phyloP scores from a whole-genome alignment of 164 flowering plant genomes.

The Piper longum region DNA sequence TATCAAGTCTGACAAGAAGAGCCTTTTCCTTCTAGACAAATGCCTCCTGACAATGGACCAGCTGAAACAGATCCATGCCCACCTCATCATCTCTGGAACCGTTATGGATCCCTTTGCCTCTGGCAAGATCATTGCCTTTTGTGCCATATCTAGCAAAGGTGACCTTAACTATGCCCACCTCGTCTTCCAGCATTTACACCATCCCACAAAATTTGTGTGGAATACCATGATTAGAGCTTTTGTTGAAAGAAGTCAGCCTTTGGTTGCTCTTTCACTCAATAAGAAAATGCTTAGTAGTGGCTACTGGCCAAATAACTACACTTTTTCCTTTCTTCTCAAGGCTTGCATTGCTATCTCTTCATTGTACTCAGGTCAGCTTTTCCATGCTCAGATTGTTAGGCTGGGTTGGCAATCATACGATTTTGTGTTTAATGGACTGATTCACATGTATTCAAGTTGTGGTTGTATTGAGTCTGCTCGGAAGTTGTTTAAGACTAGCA shows the following conservation, averaged over 20 bases:
- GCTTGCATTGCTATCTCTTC: conserved; percentile 28
- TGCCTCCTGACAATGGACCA: conserved; percentile 26
- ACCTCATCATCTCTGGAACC: conserved; percentile 35
- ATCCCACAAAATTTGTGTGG: conserved; percentile 37
- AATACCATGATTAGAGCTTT: conserved; percentile 44
- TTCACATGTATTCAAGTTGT: conserved; percentile 40
- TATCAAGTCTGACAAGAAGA: conserved; percentile 27
- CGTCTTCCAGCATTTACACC: conserved; percentile 25
- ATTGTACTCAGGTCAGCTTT: conserved; percentile 10
- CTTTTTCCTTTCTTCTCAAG: conserved; percentile 49
- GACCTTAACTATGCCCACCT: conserved; percentile 24
- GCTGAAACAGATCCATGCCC: conserved; percentile 49
- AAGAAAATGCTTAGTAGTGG: conserved; percentile 28
- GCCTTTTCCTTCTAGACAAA: conserved; percentile 31
- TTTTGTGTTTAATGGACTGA: conserved; percentile 57
- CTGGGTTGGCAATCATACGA: conserved; percentile 64
- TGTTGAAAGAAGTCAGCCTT: conserved; percentile 21
- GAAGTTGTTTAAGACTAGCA: conserved; percentile 37
- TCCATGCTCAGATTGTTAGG: conserved; percentile 29
- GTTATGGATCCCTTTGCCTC: conserved; percentile 32
- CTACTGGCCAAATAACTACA: conserved; percentile 48
- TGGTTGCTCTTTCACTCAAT: conserved; percentile 20
- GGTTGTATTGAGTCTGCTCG: conserved; percentile 26
- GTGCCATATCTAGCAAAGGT: conserved; percentile 19
- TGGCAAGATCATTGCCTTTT: conserved; percentile 33